Evolutionary conservation across 1,139 yeast species (phyloP).

Genomic region (Suhomyces panamericanus): DNA sequence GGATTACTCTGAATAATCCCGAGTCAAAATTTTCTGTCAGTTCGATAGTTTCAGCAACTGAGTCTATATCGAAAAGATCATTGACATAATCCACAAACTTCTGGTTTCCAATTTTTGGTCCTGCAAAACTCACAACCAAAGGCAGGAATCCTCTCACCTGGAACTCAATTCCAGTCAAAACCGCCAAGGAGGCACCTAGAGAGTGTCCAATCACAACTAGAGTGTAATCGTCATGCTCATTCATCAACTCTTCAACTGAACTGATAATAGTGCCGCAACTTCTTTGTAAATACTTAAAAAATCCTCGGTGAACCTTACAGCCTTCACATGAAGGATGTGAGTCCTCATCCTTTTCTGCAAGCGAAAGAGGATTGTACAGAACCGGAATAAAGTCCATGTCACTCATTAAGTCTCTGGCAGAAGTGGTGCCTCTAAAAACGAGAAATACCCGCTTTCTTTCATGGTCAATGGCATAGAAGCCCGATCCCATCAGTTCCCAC

Average conservation of each 20-base stretch:
- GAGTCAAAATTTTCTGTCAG: conserved; percentile 20
- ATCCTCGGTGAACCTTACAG: conserved; percentile 64
- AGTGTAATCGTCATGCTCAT: conserved; percentile 45
- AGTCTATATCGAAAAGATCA: conserved; percentile 40
- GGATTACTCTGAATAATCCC: conserved; percentile 53
- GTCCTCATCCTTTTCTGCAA: conserved; percentile 3
- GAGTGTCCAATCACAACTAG: conserved; percentile 68
- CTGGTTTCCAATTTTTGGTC: conserved; percentile 61
- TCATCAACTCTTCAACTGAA: conserved; percentile 31
- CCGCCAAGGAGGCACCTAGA: conserved; percentile 69
- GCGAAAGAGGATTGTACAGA: conserved; percentile 32
- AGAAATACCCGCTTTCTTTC: conserved; percentile 35
- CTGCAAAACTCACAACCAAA: conserved; percentile 56
- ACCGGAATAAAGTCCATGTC: conserved; percentile 50
- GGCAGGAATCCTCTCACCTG: conserved; percentile 52
- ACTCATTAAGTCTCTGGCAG: conserved; percentile 56
- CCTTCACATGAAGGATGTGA: conserved; percentile 36
- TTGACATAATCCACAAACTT: conserved; percentile 54
- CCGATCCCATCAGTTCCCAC: conserved; percentile 53
- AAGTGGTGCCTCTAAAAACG: conserved; percentile 58
- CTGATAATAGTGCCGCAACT: conserved; percentile 37
- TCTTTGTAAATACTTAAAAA: conserved; percentile 43
- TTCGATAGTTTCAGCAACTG: conserved; percentile 19
- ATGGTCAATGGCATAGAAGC: conserved; percentile 47
- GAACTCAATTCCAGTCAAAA: conserved; percentile 60